These are phyloP conservation scores for Suillus spraguei DNA, from an alignment of 768 basidiomycete genomes.

Conservation along the genomic window DNA sequence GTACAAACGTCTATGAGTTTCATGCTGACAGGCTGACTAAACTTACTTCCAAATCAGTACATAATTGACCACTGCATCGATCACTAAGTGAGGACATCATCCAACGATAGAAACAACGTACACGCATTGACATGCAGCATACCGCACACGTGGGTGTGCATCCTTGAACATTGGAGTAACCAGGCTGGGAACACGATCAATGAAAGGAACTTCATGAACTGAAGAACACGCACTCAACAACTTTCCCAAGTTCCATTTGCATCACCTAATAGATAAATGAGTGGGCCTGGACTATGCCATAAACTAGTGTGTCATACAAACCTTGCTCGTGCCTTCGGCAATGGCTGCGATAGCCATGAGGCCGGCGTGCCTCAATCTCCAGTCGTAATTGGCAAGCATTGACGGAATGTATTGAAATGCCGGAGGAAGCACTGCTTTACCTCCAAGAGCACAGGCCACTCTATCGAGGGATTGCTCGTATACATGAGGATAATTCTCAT, in stretches of 20 bases:
- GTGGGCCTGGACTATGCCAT: slow-evolving; percentile 5
- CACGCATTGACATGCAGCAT: slow-evolving; percentile 86
- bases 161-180: slow-evolving; percentile 81
- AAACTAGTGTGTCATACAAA: slow-evolving; percentile 23
- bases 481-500: slow-evolving; percentile 67
- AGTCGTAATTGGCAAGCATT: slow-evolving; percentile 81
- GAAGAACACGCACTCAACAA: slow-evolving; percentile 64
- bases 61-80: slow-evolving; percentile 72
- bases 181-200: slow-evolving; percentile 44
- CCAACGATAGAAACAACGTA: slow-evolving; percentile 39
- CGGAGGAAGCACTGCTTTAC: slow-evolving; percentile 71
- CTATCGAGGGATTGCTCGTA: slow-evolving; percentile 87
- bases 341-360: slow-evolving; percentile 87
- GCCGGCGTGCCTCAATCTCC: slow-evolving; percentile 84
- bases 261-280: slow-evolving; percentile 51
- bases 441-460: slow-evolving; percentile 78
- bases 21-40: background rate
- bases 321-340: slow-evolving; percentile 81
- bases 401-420: slow-evolving; percentile 84
- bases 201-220: background rate
- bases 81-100: slow-evolving; percentile 9
- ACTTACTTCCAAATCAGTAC: slow-evolving; percentile 82
- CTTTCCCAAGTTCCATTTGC: slow-evolving; percentile 79
- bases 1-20: background rate
- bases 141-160: slow-evolving; percentile 70